A percentile compares a stretch with the other conserved stretches of the same genome.
Evolutionary conservation across 2,329 filamentous ascomycete genomes (phyloP).

Genomic region (Orbilia javanica): DNA sequence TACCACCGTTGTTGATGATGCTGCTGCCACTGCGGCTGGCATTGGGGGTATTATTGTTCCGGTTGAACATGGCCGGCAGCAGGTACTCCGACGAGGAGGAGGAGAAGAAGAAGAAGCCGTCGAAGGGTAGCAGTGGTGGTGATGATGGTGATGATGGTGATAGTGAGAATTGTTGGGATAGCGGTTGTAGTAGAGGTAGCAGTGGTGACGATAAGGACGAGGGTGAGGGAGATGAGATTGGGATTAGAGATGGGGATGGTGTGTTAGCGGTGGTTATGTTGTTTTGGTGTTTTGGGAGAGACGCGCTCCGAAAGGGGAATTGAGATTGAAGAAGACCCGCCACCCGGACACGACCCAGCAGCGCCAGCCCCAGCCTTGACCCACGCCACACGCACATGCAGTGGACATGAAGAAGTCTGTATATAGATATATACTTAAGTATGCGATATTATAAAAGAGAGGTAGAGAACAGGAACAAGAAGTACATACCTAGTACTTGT

Average conservation of each 20-base stretch:
- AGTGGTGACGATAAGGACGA: neutral
- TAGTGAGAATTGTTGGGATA: neutral
- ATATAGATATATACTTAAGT: no score
- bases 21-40: neutral
- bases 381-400: conserved; percentile 44
- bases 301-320: conserved; percentile 25
- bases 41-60: neutral
- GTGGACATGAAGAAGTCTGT: neutral
- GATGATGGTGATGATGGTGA: neutral
- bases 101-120: neutral
- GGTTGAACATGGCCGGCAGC: conserved; percentile 29
- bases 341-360: conserved; percentile 14
- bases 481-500: no score
- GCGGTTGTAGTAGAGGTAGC: neutral
- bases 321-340: conserved; percentile 23
- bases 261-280: conserved; percentile 1
- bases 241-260: neutral
- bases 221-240: neutral
- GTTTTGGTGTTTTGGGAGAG: conserved; percentile 36
- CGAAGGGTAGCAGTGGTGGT: neutral
- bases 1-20: neutral
- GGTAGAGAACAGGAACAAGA: neutral
- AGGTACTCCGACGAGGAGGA: neutral
- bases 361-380: neutral
- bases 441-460: neutral